phyloP scores from a whole-genome alignment of 441 rosid species.

The Corymbia calophylla region DNA sequence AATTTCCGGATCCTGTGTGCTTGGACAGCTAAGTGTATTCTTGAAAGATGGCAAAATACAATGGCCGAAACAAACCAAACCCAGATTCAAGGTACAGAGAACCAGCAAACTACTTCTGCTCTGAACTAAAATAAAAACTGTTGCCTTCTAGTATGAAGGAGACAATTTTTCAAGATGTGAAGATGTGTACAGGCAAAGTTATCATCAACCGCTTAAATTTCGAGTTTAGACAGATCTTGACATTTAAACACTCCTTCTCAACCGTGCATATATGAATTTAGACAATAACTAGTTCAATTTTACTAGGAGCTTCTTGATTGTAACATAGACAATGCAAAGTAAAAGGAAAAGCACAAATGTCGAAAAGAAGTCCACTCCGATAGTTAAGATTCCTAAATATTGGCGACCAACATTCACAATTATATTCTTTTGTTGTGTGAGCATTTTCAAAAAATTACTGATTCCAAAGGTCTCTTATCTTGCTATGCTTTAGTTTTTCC shows the following conservation, averaged over 20 bases:
- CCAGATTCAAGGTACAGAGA: constrained; percentile 49
- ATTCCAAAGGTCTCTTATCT: background rate
- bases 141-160: constrained; percentile 44
- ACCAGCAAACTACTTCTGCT: constrained; percentile 34
- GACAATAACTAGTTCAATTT: background rate
- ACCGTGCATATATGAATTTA: background rate
- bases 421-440: background rate
- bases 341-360: background rate
- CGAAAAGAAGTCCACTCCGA: background rate
- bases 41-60: constrained; percentile 25
- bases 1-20: constrained; percentile 19
- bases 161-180: constrained; percentile 8
- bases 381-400: no score
- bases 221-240: background rate
- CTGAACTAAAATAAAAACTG: constrained; percentile 39
- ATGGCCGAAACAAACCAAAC: constrained; percentile 17
- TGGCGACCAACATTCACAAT: background rate
- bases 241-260: background rate
- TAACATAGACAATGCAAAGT: background rate
- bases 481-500: no score
- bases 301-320: background rate
- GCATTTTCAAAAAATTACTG: background rate
- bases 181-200: background rate
- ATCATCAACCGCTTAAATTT: background rate
- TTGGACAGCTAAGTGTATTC: constrained; percentile 48